A percentile compares a stretch with the other conserved stretches of the same genome.
Evolutionary conservation across 2,329 filamentous ascomycete species (phyloP).

Genomic region (Hypomyces rosellus): DNA sequence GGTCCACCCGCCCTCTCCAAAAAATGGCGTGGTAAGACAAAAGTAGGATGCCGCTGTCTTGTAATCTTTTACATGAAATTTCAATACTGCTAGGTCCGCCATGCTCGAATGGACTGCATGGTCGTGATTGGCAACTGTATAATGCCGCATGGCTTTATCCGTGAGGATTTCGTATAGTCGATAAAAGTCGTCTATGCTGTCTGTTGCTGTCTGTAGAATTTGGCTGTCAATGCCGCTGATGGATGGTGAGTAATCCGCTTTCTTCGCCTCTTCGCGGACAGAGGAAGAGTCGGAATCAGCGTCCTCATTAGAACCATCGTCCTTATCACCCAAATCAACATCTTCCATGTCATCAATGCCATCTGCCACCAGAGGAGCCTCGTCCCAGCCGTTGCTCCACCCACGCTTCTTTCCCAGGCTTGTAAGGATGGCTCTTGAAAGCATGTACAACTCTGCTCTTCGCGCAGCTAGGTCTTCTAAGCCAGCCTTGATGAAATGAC

Average conservation of each 20-base stretch:
- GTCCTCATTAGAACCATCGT: conserved; percentile 18
- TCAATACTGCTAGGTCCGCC: conserved; percentile 80
- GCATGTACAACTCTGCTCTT: conserved; percentile 72
- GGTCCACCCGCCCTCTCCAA: conserved; percentile 71
- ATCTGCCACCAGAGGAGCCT: conserved; percentile 44
- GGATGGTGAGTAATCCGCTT: conserved; percentile 16
- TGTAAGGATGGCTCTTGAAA: conserved; percentile 76
- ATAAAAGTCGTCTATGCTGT: conserved; percentile 58
- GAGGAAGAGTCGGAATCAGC: neutral
- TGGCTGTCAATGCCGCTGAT: conserved; percentile 36
- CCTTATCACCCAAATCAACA: conserved; percentile 45
- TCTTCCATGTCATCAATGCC: conserved; percentile 47
- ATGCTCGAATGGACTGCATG: conserved; percentile 73
- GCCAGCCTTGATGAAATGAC: conserved; percentile 53
- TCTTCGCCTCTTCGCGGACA: conserved; percentile 10
- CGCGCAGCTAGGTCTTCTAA: conserved; percentile 76
- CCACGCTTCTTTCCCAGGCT: conserved; percentile 62
- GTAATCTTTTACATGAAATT: conserved; percentile 71
- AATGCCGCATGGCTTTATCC: conserved; percentile 76
- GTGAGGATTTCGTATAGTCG: conserved; percentile 70
- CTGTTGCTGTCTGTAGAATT: conserved; percentile 54
- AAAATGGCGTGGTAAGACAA: conserved; percentile 69
- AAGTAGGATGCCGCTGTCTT: conserved; percentile 70
- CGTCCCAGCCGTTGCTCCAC: conserved; percentile 73
- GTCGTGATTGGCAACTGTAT: conserved; percentile 68